A percentile compares a stretch with the other conserved stretches of the same genome.
phyloP scores from a whole-genome alignment of 768 basidiomycete genomes.

The Lentinula lateritia region DNA sequence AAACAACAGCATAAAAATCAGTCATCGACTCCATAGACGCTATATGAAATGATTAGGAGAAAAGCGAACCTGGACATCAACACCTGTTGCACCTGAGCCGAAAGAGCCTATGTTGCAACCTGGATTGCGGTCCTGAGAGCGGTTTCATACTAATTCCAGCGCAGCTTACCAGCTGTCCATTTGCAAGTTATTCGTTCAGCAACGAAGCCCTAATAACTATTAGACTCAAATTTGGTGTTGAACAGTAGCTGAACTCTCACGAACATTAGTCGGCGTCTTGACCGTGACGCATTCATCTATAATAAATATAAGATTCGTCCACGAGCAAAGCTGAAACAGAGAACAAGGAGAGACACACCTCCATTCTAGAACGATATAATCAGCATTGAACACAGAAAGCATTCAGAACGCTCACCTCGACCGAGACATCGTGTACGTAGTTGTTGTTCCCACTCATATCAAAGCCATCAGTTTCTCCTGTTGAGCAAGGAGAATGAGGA shows the following conservation, averaged over 20 bases:
- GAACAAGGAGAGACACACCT: not conserved
- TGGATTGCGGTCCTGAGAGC: not conserved
- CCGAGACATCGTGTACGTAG: conserved; percentile 25
- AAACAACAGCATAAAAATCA: not conserved
- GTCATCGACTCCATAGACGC: too few relatives aligned
- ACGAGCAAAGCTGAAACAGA: not conserved
- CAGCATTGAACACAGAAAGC: not conserved
- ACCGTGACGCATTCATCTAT: conserved; percentile 27
- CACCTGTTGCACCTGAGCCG: conserved; percentile 15
- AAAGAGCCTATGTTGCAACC: conserved; percentile 21
- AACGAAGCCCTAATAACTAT: conserved; percentile 8
- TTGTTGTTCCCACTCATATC: conserved; percentile 22
- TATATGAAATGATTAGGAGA: not conserved
- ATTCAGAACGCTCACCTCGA: conserved; percentile 15
- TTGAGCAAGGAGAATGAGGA: not conserved
- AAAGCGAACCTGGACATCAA: conserved; percentile 11
- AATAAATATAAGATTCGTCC: not conserved
- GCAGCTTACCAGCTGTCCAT: conserved; percentile 9
- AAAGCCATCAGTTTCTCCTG: conserved; percentile 18
- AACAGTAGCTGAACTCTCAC: not conserved
- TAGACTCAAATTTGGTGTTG: not conserved
- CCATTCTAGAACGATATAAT: not conserved
- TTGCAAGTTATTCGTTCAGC: conserved; percentile 13
- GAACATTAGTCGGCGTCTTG: conserved; percentile 21
- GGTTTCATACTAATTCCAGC: too few relatives aligned